Conservation (phyloP, 2,329 filamentous ascomycete species). For the Fusarium miscanthi region DNA sequence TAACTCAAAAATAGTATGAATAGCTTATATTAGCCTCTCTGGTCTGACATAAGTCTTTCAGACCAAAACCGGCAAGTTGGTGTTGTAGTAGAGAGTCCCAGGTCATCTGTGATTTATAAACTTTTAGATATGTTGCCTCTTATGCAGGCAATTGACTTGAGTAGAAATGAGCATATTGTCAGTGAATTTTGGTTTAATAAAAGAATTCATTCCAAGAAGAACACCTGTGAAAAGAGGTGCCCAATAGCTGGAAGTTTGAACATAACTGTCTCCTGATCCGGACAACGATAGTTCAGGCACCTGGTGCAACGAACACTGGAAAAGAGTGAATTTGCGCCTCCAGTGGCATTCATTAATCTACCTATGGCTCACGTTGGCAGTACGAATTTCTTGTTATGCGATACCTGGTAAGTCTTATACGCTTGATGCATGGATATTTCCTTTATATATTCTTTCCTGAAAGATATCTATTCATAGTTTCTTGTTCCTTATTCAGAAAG, state of each 20-base stretch:
- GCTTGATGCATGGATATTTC: rapidly evolving
- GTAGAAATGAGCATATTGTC: rapidly evolving
- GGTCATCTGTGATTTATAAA: neutral
- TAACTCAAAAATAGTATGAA: rapidly evolving
- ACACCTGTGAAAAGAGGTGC: neutral
- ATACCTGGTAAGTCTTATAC: neutral
- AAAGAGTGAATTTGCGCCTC: rapidly evolving
- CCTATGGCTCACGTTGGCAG: neutral
- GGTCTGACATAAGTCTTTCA: rapidly evolving
- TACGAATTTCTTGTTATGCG: neutral
- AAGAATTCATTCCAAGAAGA: rapidly evolving
- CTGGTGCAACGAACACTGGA: neutral
- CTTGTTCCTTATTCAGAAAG: neutral
- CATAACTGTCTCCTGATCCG: neutral
- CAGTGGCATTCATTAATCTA: neutral
- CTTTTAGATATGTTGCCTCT: neutral
- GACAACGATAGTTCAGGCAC: neutral
- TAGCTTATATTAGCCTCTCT: rapidly evolving
- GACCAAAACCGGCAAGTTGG: rapidly evolving
- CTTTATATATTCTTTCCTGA: rapidly evolving
- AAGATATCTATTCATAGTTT: rapidly evolving
- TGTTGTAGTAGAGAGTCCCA: rapidly evolving
- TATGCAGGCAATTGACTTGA: rapidly evolving
- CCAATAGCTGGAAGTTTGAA: neutral
- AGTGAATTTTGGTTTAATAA: rapidly evolving